A percentile compares a stretch with the other conserved stretches of the same genome.
Conservation (phyloP, 2,329 filamentous ascomycete genomes). For the Scytalidium lignicola region DNA sequence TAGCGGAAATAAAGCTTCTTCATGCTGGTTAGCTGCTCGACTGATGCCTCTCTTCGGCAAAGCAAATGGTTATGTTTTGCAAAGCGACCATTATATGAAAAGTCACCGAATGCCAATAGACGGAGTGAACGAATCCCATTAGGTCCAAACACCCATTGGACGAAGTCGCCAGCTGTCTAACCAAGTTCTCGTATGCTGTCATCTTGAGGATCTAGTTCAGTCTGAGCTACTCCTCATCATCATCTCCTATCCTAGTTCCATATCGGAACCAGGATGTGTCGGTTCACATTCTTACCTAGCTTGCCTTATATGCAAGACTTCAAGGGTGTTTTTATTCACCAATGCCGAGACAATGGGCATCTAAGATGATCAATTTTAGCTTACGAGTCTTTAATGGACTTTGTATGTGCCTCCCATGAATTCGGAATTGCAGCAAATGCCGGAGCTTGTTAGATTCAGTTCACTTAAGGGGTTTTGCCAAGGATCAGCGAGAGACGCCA, state of each 20-base stretch:
- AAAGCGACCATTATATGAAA: constrained; percentile 3
- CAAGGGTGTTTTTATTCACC: not conserved
- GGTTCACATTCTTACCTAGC: too few species aligned
- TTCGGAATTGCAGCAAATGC: not conserved
- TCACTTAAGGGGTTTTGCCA: not conserved
- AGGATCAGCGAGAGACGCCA: too few species aligned
- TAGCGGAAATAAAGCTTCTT: not conserved
- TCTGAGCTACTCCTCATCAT: too few species aligned
- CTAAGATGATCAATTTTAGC: not conserved
- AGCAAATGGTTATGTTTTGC: not conserved
- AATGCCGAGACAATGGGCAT: not conserved
- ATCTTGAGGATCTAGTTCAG: too few species aligned
- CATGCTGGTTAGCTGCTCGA: not conserved
- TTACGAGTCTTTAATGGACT: not conserved
- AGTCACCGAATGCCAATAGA: constrained; percentile 2
- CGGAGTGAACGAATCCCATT: not conserved
- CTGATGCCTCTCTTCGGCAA: not conserved
- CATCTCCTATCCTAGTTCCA: too few species aligned
- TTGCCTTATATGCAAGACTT: not conserved
- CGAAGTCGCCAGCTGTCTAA: too few species aligned
- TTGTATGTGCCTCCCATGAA: not conserved
- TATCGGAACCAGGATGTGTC: too few species aligned
- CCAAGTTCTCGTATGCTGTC: not conserved
- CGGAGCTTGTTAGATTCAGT: not conserved
- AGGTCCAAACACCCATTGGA: constrained; percentile 2